These are phyloP conservation scores for Talaromyces proteolyticus DNA, from an alignment of 495 filamentous ascomycete genomes.

Conservation along the genomic window DNA sequence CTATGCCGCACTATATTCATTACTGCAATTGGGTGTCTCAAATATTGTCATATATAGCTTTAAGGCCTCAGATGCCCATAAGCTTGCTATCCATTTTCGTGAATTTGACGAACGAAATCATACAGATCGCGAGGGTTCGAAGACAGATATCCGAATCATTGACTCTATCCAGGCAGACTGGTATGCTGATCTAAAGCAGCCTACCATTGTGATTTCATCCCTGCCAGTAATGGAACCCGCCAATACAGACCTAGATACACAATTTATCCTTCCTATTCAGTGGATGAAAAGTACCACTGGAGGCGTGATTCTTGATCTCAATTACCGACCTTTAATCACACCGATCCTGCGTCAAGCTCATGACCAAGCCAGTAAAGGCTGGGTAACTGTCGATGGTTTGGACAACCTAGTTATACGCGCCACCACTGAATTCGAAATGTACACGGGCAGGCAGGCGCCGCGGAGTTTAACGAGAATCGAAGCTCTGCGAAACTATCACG, in stretches of 20 bases:
- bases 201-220: slow-evolving; percentile 69
- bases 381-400: slow-evolving; percentile 70
- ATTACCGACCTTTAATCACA: slow-evolving; percentile 66
- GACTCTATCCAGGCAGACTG: slow-evolving; percentile 50
- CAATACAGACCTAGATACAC: slow-evolving; percentile 49
- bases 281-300: slow-evolving; percentile 75
- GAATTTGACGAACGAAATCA: slow-evolving; percentile 14
- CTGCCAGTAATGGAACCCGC: slow-evolving; percentile 63
- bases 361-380: slow-evolving; percentile 51
- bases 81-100: slow-evolving; percentile 67
- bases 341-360: slow-evolving; percentile 62
- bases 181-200: slow-evolving; percentile 57
- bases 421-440: slow-evolving; percentile 75
- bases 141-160: slow-evolving; percentile 49
- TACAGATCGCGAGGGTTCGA: not conserved
- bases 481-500: not conserved
- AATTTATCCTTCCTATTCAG: slow-evolving; percentile 61
- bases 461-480: slow-evolving; percentile 42
- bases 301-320: slow-evolving; percentile 68
- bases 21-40: slow-evolving; percentile 69
- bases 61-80: slow-evolving; percentile 50
- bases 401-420: slow-evolving; percentile 76
- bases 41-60: slow-evolving; percentile 72
- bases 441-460: slow-evolving; percentile 70
- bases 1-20: slow-evolving; percentile 69